Conservation (phyloP, 1,284 basidiomycete species). For the Vanrija pseudolonga region DNA sequence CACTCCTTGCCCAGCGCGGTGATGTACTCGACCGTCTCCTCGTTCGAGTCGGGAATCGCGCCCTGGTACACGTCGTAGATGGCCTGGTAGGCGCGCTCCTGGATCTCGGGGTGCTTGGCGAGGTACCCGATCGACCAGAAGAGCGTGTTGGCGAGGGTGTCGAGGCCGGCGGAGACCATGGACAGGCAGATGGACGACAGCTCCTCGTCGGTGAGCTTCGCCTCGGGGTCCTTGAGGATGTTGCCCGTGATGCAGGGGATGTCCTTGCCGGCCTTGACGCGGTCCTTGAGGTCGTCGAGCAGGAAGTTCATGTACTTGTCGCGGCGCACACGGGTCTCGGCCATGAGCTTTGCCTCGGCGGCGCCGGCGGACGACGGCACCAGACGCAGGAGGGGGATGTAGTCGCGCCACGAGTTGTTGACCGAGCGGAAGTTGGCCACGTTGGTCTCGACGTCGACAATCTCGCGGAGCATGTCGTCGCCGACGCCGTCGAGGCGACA, state of each 20-base stretch:
- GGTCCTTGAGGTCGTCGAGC: slow-evolving; percentile 16
- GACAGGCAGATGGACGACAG: slow-evolving; percentile 20
- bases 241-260: slow-evolving; percentile 17
- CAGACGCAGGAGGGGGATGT: slow-evolving; percentile 15
- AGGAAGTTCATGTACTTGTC: slow-evolving; percentile 18
- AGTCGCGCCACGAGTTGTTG: slow-evolving; percentile 11
- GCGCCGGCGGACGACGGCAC: background rate
- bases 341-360: background rate
- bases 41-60: slow-evolving; percentile 11
- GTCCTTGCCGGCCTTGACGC: slow-evolving; percentile 15
- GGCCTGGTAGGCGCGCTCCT: slow-evolving; percentile 17
- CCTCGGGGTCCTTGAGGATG: slow-evolving; percentile 21
- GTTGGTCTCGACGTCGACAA: slow-evolving; percentile 12
- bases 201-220: slow-evolving; percentile 14
- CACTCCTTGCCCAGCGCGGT: slow-evolving; percentile 13
- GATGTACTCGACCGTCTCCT: slow-evolving; percentile 17
- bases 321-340: slow-evolving; percentile 7
- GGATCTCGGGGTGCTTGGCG: slow-evolving; percentile 17
- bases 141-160: slow-evolving; percentile 21
- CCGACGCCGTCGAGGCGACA: slow-evolving; percentile 10
- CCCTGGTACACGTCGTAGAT: slow-evolving; percentile 9
- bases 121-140: slow-evolving; percentile 20
- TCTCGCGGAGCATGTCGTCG: slow-evolving; percentile 14
- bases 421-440: slow-evolving; percentile 15
- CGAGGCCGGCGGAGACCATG: slow-evolving; percentile 20